These are phyloP conservation scores for Ambrosia trifida DNA, from an alignment of 129 eudicot genomes.

Conservation along the genomic window DNA sequence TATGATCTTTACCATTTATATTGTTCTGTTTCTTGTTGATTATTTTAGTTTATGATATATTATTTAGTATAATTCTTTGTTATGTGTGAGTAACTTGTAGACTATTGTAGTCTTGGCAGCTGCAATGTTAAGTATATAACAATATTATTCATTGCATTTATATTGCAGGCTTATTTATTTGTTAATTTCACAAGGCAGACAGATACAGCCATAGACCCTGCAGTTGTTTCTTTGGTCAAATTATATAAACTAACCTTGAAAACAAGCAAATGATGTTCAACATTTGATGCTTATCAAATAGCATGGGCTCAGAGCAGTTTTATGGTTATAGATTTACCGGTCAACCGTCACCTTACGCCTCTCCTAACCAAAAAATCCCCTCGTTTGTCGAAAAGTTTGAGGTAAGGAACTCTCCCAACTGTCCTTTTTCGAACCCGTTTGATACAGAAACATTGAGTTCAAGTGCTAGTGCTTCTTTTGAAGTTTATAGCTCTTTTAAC, in stretches of 20 bases:
- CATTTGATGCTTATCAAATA: constrained; percentile 45
- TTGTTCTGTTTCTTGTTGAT: neutral
- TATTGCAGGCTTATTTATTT: constrained; percentile 22
- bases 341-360: constrained; percentile 48
- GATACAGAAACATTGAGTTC: constrained; percentile 67
- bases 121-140: neutral
- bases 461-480: constrained; percentile 59
- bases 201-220: neutral
- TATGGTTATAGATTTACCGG: constrained; percentile 46
- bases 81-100: neutral
- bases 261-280: constrained; percentile 14
- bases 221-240: constrained; percentile 6
- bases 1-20: neutral
- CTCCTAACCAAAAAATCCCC: constrained; percentile 41
- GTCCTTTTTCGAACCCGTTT: constrained; percentile 61
- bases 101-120: neutral
- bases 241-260: constrained; percentile 6
- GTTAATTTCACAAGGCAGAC: neutral
- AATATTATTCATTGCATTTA: neutral
- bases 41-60: constrained; percentile 1
- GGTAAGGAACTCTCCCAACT: constrained; percentile 66
- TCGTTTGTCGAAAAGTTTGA: constrained; percentile 52
- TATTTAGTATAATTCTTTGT: neutral
- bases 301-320: constrained; percentile 66
- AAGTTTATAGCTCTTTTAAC: constrained; percentile 46